Evolutionary conservation across 164 flowering plant genomes (phyloP).

Genomic region (Chimonanthus salicifolius): DNA sequence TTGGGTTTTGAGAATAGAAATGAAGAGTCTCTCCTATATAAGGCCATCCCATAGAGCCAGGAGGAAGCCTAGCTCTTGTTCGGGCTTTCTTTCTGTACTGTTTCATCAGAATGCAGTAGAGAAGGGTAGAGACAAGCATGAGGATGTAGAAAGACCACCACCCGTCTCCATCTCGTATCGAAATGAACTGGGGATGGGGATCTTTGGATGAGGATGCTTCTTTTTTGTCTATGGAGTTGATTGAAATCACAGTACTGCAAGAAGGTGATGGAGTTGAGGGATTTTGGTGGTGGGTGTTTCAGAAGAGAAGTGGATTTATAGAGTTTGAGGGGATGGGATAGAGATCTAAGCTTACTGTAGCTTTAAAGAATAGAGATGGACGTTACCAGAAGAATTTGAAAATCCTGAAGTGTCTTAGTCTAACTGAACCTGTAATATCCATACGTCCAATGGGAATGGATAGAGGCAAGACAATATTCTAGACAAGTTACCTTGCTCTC

Average conservation of each 20-base stretch:
- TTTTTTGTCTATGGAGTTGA: not conserved
- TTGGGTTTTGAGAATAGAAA: slow-evolving; percentile 74
- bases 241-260: not conserved
- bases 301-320: not conserved
- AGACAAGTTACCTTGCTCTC: not conserved
- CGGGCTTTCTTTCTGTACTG: slow-evolving; percentile 14
- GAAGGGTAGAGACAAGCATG: slow-evolving; percentile 18
- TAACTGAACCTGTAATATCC: not conserved
- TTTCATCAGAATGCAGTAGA: slow-evolving; percentile 21
- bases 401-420: not conserved
- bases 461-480: not conserved
- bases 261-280: not conserved
- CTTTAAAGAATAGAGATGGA: not conserved
- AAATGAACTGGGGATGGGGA: not conserved
- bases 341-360: not conserved
- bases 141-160: slow-evolving; percentile 4
- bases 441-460: not conserved
- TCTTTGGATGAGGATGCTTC: not conserved
- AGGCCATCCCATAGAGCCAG: slow-evolving; percentile 93
- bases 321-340: not conserved
- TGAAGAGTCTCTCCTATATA: slow-evolving; percentile 73
- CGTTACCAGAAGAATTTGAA: not conserved
- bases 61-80: slow-evolving; percentile 50
- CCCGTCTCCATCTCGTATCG: slow-evolving; percentile 14
- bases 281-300: not conserved